phyloP scores from a whole-genome alignment of 2,329 filamentous ascomycete species.

The Dendrostoma leiphaemia region DNA sequence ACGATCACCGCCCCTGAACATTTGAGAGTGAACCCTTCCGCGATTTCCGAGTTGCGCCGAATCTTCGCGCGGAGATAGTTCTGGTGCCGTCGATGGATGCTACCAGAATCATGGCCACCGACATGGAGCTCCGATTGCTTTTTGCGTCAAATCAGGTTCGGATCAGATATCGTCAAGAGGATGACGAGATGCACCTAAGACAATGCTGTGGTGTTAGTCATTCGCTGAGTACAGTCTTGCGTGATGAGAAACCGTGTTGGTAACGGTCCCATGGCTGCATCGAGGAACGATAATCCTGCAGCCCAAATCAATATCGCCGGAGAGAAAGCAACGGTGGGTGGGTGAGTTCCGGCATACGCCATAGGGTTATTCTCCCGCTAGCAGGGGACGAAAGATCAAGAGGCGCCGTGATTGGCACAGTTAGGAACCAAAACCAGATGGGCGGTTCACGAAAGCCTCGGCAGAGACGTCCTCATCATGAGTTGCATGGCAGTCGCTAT shows the following conservation, averaged over 20 bases:
- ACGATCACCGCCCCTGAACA: neutral
- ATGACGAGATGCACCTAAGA: neutral
- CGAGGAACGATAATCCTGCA: conserved; percentile 3
- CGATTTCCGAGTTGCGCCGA: neutral
- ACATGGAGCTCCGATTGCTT: neutral
- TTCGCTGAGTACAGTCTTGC: neutral
- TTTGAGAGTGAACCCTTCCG: neutral
- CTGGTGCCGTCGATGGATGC: neutral
- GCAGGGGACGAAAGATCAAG: no score
- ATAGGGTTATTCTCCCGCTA: no score
- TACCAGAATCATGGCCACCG: neutral
- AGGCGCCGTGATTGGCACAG: no score
- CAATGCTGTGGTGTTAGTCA: neutral
- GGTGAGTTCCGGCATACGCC: no score
- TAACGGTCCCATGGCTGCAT: neutral
- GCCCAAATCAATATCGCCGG: neutral
- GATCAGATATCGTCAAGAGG: neutral
- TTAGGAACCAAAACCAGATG: neutral
- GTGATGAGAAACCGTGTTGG: neutral
- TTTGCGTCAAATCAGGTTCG: neutral
- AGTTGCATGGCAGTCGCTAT: neutral
- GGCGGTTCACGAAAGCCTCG: neutral
- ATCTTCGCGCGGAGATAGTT: conserved; percentile 3
- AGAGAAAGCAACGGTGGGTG: neutral
- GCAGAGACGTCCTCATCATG: neutral